Evolutionary conservation across 208 protist species (phyloP).

Genomic region (Leishmania tropica): DNA sequence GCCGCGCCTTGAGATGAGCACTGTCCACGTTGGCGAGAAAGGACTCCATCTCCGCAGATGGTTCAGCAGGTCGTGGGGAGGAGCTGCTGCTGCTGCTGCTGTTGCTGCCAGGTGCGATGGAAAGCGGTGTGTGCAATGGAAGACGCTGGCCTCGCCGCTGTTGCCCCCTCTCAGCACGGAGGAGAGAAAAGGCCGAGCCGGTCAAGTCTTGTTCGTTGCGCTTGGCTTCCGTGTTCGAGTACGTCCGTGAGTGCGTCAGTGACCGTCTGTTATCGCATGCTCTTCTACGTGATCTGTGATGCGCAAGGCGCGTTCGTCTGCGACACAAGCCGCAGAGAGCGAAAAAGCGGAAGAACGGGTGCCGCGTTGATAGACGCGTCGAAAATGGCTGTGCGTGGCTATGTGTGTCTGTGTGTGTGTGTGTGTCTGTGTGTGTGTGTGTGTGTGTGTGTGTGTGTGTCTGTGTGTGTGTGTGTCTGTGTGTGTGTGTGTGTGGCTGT

Average conservation of each 20-base stretch:
- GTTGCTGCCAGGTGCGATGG: background rate
- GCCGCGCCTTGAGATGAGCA: constrained; percentile 16
- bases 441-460: background rate
- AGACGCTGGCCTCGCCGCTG: background rate
- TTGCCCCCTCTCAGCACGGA: background rate
- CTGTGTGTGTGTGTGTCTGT: background rate
- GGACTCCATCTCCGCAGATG: constrained; percentile 17
- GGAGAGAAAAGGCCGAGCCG: background rate
- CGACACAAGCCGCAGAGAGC: background rate
- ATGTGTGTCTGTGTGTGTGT: background rate
- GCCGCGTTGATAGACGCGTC: background rate
- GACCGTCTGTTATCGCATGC: background rate
- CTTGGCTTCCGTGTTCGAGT: background rate
- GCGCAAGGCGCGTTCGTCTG: background rate
- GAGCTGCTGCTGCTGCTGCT: background rate
- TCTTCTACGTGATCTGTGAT: background rate
- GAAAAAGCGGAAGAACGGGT: background rate
- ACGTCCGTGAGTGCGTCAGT: background rate
- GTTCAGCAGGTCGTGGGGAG: too few relatives aligned
- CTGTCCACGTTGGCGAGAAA: constrained; percentile 21
- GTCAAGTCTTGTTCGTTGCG: background rate
- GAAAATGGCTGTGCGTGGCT: too few relatives aligned
- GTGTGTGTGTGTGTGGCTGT: background rate
- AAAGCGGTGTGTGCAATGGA: background rate
- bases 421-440: background rate